Evolutionary conservation across 148 eudicot genomes (phyloP), one percentile per base, ranked within the genome.

Genomic region (Heliosperma pusillum): DNA sequence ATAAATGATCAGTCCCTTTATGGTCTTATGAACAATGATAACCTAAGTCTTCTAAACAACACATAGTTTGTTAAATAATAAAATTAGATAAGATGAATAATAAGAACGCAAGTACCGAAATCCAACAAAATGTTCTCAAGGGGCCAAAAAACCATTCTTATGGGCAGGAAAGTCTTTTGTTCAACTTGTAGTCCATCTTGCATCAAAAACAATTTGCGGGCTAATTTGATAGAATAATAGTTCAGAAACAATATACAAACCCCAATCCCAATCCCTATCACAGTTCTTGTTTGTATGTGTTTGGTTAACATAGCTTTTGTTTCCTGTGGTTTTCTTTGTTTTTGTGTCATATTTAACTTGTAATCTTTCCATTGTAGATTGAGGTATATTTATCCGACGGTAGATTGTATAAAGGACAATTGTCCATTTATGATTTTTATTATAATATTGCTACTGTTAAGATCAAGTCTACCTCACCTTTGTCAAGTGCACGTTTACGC

Each of bases 321-420:
- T 68, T 68, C 17, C 36, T 20, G 25, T 45, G 24, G 20, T 45
- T 36, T 57, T 19, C 52, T 40, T 33, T 5, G 27, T 17, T 61
- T 24, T 17, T 13, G 8, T 19, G 62, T 40, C 11, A 9, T 24
- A 29, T 33, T 21, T 30, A 15, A 42, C n/a, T 74, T 53, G 24
- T 61, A 45, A 73, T 60, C 55, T 42, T 61, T 25, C 29, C 50
- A 17, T 61, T 74, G 69, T 59, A 73, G 76, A 73, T 73, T 62
- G 76, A 73, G 9, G 57, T 73, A 22, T 61, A 62, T 44, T 45
- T 73, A 44, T 25, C 40, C 3, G 76, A 63, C 16, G 57, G 58
- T 62, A 73, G 15, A 22, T 62, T 44, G 44, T 73, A 62, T 73
- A 24, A 73, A 73, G 76, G 76, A 45, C 40, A 62, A 61, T 68